A percentile compares a stretch with the other conserved stretches of the same genome.
These are phyloP conservation scores for Martensiomyces pterosporus DNA, from an alignment of 192 early-diverging fungal species.

Conservation along the genomic window DNA sequence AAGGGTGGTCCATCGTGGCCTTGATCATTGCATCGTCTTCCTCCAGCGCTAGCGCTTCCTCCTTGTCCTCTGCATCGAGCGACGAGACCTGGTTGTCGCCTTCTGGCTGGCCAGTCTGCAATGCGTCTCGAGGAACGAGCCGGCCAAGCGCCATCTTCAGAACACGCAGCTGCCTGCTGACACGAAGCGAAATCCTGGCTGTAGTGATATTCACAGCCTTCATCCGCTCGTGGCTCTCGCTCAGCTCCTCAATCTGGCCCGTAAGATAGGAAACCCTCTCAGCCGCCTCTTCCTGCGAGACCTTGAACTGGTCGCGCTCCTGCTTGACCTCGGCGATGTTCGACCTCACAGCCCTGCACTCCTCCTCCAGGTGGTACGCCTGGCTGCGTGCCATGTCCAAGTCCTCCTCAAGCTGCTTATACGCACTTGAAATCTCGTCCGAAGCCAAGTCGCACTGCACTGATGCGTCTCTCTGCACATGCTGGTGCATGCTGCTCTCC, in stretches of 20 bases:
- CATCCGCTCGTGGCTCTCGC: conserved; percentile 40
- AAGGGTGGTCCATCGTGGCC: conserved; percentile 34
- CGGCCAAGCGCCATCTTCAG: conserved; percentile 22
- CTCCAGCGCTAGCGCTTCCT: conserved; percentile 21
- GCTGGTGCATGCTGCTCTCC: conserved; percentile 4
- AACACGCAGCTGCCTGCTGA: conserved; percentile 33
- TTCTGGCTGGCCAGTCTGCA: background rate
- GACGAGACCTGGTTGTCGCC: conserved; percentile 5
- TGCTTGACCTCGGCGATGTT: conserved; percentile 29
- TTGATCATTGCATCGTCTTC: conserved; percentile 43
- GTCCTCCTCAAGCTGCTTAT: conserved; percentile 1
- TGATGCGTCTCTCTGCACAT: background rate
- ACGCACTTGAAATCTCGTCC: background rate
- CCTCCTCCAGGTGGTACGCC: conserved; percentile 15
- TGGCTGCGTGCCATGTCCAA: conserved; percentile 6
- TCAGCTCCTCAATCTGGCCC: conserved; percentile 41
- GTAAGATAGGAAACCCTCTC: conserved; percentile 27
- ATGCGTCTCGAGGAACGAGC: conserved; percentile 9
- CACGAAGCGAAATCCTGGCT: conserved; percentile 24
- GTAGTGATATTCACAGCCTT: conserved; percentile 30
- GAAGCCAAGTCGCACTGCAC: conserved; percentile 17
- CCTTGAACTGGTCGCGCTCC: conserved; percentile 46
- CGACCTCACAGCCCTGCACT: conserved; percentile 16
- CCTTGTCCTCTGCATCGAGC: conserved; percentile 16
- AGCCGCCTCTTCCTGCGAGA: conserved; percentile 31